A percentile compares a stretch with the other conserved stretches of the same genome.
Evolutionary conservation across 352 stramenopile genomes (phyloP).

Genomic region (Globisporangium paroecandrum): DNA sequence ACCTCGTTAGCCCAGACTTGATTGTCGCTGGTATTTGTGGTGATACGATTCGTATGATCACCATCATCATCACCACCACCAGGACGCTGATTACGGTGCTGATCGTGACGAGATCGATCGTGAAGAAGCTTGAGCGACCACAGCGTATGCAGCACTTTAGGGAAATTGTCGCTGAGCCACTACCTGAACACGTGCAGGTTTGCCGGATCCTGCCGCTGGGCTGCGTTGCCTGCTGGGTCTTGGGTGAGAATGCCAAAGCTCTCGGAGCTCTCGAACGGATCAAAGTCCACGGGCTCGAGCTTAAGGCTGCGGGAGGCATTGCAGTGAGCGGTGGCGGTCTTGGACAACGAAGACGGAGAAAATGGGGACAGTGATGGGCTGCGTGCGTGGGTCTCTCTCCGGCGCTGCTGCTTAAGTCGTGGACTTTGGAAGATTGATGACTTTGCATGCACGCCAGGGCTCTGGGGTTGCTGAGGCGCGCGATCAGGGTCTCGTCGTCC

Average conservation of each 20-base stretch:
- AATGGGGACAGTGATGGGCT: neutral
- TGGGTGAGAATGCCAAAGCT: constrained; percentile 1
- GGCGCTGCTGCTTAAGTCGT: neutral
- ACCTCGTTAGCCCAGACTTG: too few species aligned
- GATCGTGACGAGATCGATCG: neutral
- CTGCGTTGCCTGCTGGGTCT: neutral
- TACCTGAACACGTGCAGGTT: neutral
- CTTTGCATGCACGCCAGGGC: neutral
- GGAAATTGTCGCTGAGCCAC: neutral
- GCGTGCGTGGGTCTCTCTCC: neutral
- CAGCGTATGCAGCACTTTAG: neutral
- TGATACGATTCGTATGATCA: too few species aligned
- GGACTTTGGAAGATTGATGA: neutral
- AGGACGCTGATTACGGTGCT: neutral
- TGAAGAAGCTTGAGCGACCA: neutral
- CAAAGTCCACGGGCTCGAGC: constrained; percentile 2
- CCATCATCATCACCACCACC: too few species aligned
- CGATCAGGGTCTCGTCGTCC: neutral
- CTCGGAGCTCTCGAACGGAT: constrained; percentile 4
- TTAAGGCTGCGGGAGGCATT: too few species aligned
- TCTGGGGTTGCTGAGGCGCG: neutral
- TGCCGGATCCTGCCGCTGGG: neutral
- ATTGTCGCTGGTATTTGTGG: too few species aligned
- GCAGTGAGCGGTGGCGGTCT: neutral
- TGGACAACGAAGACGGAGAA: neutral